These are phyloP conservation scores for Cornus kousa DNA, from an alignment of 148 eudicot species.

Conservation along the genomic window DNA sequence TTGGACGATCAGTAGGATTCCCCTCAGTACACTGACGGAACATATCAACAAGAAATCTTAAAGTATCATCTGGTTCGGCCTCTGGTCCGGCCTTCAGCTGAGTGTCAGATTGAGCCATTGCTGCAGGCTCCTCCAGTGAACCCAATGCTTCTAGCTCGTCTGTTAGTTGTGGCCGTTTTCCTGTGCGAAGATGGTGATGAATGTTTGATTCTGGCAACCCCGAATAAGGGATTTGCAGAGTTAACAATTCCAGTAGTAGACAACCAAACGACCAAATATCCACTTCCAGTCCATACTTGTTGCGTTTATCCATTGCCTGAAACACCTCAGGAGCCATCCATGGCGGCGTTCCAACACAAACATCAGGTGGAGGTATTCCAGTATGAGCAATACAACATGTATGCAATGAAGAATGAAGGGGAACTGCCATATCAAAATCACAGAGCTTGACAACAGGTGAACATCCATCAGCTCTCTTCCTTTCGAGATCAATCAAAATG, in stretches of 20 bases:
- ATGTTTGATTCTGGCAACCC: constrained; percentile 67
- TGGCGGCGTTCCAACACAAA: constrained; percentile 90
- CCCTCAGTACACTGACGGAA: constrained; percentile 53
- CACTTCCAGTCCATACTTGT: constrained; percentile 80
- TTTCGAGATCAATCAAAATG: constrained; percentile 68
- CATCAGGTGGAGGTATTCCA: constrained; percentile 78
- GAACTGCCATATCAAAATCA: constrained; percentile 89
- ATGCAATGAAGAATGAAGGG: constrained; percentile 70
- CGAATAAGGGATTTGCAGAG: constrained; percentile 70
- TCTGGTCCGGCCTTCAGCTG: constrained; percentile 28
- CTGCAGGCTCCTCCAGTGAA: constrained; percentile 30
- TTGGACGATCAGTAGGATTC: constrained; percentile 64
- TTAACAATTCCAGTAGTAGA: constrained; percentile 74
- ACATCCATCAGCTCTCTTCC: constrained; percentile 56
- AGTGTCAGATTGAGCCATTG: constrained; percentile 28
- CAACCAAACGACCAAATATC: constrained; percentile 99
- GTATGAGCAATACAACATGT: constrained; percentile 82
- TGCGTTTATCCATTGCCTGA: constrained; percentile 55
- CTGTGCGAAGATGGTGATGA: constrained; percentile 61
- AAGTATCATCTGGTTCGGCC: constrained; percentile 37
- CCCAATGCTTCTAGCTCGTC: constrained; percentile 48
- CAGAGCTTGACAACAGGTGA: constrained; percentile 78
- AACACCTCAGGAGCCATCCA: constrained; percentile 99
- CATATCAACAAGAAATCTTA: constrained; percentile 46
- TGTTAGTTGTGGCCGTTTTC: constrained; percentile 66